Evolutionary conservation across 495 filamentous ascomycete genomes (phyloP).

Genomic region (Penicillium cataractarum): DNA sequence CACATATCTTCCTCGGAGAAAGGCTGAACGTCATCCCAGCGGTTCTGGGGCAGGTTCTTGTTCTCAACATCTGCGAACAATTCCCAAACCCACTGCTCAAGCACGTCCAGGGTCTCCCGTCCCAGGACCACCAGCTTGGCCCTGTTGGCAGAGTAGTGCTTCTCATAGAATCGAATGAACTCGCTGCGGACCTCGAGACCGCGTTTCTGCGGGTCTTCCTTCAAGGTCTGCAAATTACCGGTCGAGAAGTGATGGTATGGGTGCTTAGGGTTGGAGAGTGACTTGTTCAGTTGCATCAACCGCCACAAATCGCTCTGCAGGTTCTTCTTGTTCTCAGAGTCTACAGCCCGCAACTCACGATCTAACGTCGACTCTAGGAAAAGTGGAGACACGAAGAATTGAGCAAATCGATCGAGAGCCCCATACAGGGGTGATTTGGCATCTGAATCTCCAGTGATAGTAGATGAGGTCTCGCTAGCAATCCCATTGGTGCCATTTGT

Average conservation of each 20-base stretch:
- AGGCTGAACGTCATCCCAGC: constrained; percentile 77
- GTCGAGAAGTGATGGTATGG: constrained; percentile 98
- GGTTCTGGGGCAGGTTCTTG: constrained; percentile 78
- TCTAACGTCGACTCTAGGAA: constrained; percentile 91
- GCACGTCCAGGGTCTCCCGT: constrained; percentile 81
- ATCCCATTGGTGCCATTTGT: constrained; percentile 37
- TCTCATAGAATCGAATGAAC: constrained; percentile 91
- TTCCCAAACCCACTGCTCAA: constrained; percentile 87
- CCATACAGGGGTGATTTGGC: constrained; percentile 75
- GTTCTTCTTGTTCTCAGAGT: constrained; percentile 99
- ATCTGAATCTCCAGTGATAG: constrained; percentile 16
- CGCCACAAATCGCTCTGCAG: constrained; percentile 95
- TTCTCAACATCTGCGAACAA: constrained; percentile 83
- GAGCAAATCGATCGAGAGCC: constrained; percentile 92
- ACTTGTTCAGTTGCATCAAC: constrained; percentile 88
- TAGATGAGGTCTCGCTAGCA: constrained; percentile 48
- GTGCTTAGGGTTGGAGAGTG: constrained; percentile 84
- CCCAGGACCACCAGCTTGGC: constrained; percentile 96
- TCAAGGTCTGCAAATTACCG: constrained; percentile 86
- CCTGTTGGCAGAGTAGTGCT: constrained; percentile 90
- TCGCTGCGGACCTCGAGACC: constrained; percentile 89
- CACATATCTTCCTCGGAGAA: constrained; percentile 69
- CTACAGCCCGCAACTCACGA: constrained; percentile 87
- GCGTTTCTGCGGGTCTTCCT: constrained; percentile 76
- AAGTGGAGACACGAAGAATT: constrained; percentile 93